Evolutionary conservation across 306 rosid species (phyloP).

Genomic region (Cicer pinnatifidum): DNA sequence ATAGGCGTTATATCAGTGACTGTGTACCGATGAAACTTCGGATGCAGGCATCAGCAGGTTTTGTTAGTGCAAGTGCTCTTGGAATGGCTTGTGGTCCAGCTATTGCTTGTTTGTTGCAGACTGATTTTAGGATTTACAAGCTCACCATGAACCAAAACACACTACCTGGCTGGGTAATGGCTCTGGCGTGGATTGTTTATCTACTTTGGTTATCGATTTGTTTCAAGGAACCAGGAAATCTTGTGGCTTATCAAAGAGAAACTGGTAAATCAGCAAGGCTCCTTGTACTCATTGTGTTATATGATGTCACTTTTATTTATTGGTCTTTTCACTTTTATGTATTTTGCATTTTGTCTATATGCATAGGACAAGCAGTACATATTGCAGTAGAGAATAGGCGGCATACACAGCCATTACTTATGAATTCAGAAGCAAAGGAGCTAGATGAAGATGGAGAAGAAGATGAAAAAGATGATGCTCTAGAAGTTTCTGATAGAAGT

Average conservation of each 20-base stretch:
- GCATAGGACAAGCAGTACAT: constrained; percentile 50
- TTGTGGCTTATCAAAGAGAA: constrained; percentile 48
- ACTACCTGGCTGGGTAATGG: constrained; percentile 97
- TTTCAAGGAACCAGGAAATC: constrained; percentile 74
- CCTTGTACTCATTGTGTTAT: constrained; percentile 18
- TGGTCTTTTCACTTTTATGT: neutral
- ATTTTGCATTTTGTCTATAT: constrained; percentile 28
- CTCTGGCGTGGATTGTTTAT: constrained; percentile 83
- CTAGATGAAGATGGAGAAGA: constrained; percentile 54
- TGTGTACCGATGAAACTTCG: constrained; percentile 83
- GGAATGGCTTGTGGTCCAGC: constrained; percentile 99
- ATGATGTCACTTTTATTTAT: neutral
- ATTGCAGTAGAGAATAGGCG: constrained; percentile 54
- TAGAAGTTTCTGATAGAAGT: constrained; percentile 41
- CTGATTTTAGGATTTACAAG: constrained; percentile 72
- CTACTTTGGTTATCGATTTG: constrained; percentile 81
- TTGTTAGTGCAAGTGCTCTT: constrained; percentile 87
- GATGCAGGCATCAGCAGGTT: constrained; percentile 97
- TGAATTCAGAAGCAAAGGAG: constrained; percentile 52
- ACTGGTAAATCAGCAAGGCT: constrained; percentile 53
- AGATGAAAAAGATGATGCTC: constrained; percentile 60
- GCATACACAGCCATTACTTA: constrained; percentile 62
- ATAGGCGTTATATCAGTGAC: constrained; percentile 95
- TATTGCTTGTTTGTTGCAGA: constrained; percentile 80
- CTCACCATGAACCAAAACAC: constrained; percentile 85